These are phyloP conservation scores for Macaranga tanarius DNA, from an alignment of 441 rosid species.

Conservation along the genomic window DNA sequence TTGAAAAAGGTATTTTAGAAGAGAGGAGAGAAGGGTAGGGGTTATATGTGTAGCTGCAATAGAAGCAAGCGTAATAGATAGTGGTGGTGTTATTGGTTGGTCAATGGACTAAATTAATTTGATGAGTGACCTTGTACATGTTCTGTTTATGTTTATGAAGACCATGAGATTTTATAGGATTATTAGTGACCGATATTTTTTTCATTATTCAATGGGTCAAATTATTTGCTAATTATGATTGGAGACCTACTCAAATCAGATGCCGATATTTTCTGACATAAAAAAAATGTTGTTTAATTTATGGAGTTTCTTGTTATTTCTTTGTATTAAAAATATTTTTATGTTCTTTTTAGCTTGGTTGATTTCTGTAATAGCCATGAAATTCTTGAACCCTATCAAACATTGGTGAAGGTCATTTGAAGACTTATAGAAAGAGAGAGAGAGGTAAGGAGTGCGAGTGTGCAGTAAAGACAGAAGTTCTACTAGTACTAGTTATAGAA, in stretches of 20 bases:
- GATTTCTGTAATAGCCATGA: background rate
- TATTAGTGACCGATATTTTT: background rate
- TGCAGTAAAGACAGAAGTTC: background rate
- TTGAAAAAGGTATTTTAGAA: too few relatives aligned
- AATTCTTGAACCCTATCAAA: slow-evolving; percentile 1
- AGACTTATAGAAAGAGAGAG: background rate
- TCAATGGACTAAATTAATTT: background rate
- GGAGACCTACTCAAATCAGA: background rate
- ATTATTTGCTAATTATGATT: background rate
- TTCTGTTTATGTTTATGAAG: too few relatives aligned
- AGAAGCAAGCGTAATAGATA: too few relatives aligned
- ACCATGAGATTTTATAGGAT: background rate
- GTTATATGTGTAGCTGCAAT: too few relatives aligned
- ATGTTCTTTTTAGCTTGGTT: background rate
- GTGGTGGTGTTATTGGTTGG: background rate
- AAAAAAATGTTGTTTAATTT: too few relatives aligned
- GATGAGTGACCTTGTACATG: too few relatives aligned
- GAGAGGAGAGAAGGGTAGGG: background rate
- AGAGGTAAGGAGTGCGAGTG: background rate
- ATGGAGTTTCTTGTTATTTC: background rate
- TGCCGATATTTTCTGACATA: background rate
- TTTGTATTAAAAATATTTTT: background rate
- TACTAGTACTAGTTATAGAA: background rate
- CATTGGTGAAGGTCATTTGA: background rate
- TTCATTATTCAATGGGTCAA: background rate